Evolutionary conservation across 768 basidiomycete genomes (phyloP), one percentile per base, ranked within the genome.

Genomic region (Rhizopogon sp.): DNA sequence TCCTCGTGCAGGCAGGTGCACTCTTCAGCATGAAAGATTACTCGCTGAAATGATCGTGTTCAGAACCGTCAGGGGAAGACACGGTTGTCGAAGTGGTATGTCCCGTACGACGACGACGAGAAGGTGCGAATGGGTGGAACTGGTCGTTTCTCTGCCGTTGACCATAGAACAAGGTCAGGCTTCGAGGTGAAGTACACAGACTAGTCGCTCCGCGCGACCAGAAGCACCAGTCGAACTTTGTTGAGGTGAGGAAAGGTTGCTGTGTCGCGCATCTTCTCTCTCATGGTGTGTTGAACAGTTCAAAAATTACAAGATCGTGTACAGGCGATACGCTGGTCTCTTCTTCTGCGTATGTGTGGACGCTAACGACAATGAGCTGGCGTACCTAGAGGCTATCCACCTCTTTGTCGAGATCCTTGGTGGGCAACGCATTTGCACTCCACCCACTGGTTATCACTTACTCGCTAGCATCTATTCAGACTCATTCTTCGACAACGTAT

Each of bases 41-140:
- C 20, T 9, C 42, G 4, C 61, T 41, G 16, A 22, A 46, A 6
- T 45, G 43, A 59, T 45, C 52, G 25, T 20, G 35, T 20, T 33
- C 43, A 98, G 94, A 98, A 98, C 69, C 85, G 96, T 40, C 97
- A 99, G 75, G 97, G 97, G 16, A 99, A 99, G 76, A 98, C 96
- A 3, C 80, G 97, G 54, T 71, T 98, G 49, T 94, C 93, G 9
- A 98, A 98, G 72, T 99, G 96, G 96, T 98, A 98, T 75, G 92
- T 92, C 28, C 97, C 97, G 1, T 98, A 94, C 62, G 95, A 98
- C 63, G 97, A 99, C 66, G 97, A 99, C 62, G 97, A 98, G 79
- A 99, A 98, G 86, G 93, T 92, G 49, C 45, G 70, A 25, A 37
- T 55, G 11, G 44, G 33, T 6, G 22, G n/a, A 29, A 39, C 43